These are phyloP conservation scores for Malassezia brasiliensis DNA, from an alignment of 1,284 basidiomycete species.

Conservation along the genomic window DNA sequence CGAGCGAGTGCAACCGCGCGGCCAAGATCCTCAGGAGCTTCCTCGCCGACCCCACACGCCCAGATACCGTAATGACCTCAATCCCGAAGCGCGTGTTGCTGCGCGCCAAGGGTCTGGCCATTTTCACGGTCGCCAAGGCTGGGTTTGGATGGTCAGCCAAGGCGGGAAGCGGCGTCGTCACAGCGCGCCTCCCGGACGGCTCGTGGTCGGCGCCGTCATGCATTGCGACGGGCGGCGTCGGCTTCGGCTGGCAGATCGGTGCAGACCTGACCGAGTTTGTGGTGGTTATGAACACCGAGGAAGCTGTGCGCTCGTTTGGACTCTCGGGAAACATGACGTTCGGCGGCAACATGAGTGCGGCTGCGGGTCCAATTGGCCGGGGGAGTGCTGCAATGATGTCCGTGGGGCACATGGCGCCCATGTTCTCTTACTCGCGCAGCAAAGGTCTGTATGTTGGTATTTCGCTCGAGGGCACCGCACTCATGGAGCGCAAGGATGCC, in stretches of 20 bases:
- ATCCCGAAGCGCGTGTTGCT: constrained; percentile 90
- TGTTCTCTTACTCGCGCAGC: constrained; percentile 85
- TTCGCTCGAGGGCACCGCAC: constrained; percentile 83
- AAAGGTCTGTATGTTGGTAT: constrained; percentile 86
- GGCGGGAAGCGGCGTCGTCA: constrained; percentile 85
- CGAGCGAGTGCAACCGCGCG: constrained; percentile 59
- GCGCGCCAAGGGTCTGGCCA: constrained; percentile 69
- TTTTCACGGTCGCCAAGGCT: constrained; percentile 76
- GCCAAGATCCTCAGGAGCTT: constrained; percentile 82
- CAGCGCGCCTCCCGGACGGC: constrained; percentile 86
- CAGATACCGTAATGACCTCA: constrained; percentile 82
- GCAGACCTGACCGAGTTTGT: constrained; percentile 55
- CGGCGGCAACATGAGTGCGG: constrained; percentile 54
- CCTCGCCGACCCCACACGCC: constrained; percentile 77
- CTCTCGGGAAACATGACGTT: constrained; percentile 92
- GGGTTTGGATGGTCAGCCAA: constrained; percentile 95
- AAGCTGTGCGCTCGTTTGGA: constrained; percentile 88
- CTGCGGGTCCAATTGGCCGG: constrained; percentile 68
- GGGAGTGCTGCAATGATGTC: constrained; percentile 81
- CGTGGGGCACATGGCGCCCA: constrained; percentile 81
- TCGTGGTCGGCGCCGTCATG: constrained; percentile 95
- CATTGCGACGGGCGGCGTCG: constrained; percentile 81
- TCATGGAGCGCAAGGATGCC: constrained; percentile 82
- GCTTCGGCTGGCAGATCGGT: constrained; percentile 88
- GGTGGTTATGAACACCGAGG: constrained; percentile 89